Percentiles rank a stretch among this genome's conserved stretches.
These are phyloP conservation scores for Umbelopsis ramanniana DNA, from an alignment of 192 early-diverging fungal genomes.

Conservation along the genomic window DNA sequence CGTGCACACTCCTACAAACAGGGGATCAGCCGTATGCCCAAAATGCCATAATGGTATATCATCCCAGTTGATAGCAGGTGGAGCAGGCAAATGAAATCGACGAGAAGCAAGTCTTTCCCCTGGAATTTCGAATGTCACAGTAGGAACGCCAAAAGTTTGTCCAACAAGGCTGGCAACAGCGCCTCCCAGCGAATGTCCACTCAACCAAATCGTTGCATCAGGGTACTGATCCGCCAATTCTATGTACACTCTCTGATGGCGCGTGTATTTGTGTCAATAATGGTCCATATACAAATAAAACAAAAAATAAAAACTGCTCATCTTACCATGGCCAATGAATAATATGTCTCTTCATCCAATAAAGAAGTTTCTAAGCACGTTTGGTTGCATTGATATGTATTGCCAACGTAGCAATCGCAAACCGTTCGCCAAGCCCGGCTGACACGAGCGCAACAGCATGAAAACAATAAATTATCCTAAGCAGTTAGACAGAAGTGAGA, in stretches of 20 bases:
- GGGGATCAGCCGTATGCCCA: constrained; percentile 90
- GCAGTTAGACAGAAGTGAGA: constrained; percentile 14
- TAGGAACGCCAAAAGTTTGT: constrained; percentile 82
- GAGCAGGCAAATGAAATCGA: constrained; percentile 75
- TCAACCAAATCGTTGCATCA: constrained; percentile 72
- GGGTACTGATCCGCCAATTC: constrained; percentile 71
- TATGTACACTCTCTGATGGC: constrained; percentile 65
- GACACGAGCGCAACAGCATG: constrained; percentile 95
- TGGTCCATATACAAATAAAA: background rate
- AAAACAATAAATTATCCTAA: constrained; percentile 92
- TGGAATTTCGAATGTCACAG: constrained; percentile 83
- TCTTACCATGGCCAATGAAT: constrained; percentile 52
- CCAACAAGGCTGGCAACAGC: constrained; percentile 78
- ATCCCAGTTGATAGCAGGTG: constrained; percentile 51
- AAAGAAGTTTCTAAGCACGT: constrained; percentile 64
- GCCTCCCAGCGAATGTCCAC: constrained; percentile 84
- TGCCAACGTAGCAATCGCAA: constrained; percentile 79
- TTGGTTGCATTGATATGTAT: constrained; percentile 57
- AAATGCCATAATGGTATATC: constrained; percentile 85
- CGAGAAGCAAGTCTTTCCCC: constrained; percentile 80
- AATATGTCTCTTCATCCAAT: constrained; percentile 62
- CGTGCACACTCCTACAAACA: constrained; percentile 85
- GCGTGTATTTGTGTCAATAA: constrained; percentile 27
- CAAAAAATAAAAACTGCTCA: background rate
- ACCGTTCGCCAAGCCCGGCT: constrained; percentile 83